Evolutionary conservation across 2,329 filamentous ascomycete genomes (phyloP).

Genomic region (Cercospora sp.): DNA sequence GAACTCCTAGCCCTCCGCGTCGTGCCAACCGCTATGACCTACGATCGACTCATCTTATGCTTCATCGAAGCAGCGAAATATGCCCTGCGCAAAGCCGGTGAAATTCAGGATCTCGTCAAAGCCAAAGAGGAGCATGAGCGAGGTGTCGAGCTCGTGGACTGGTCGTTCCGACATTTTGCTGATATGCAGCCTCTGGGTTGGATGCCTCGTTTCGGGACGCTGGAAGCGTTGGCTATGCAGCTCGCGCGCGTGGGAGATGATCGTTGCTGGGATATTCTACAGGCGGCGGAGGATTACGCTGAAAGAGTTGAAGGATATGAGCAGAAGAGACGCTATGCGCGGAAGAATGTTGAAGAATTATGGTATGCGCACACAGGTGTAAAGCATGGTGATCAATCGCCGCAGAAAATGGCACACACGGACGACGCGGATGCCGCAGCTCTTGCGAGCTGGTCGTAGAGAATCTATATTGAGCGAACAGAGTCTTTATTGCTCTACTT

Average conservation of each 20-base stretch:
- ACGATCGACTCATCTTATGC: conserved; percentile 61
- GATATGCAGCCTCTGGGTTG: conserved; percentile 38
- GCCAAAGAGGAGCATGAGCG: conserved; percentile 6
- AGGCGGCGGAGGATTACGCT: conserved; percentile 33
- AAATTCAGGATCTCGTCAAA: not conserved
- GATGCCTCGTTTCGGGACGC: conserved; percentile 37
- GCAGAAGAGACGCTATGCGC: conserved; percentile 30
- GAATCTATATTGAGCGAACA: not conserved
- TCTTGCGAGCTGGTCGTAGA: not conserved
- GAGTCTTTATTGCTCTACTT: not conserved
- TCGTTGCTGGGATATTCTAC: conserved; percentile 40
- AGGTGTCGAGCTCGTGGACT: conserved; percentile 33
- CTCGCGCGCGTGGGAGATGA: conserved; percentile 33
- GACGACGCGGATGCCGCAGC: not conserved
- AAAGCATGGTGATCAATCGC: not conserved
- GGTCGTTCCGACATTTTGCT: conserved; percentile 36
- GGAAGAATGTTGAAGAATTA: conserved; percentile 31
- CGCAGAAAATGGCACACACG: not conserved
- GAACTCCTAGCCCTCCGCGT: conserved; percentile 61
- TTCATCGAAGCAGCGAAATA: conserved; percentile 43
- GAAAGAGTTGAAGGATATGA: conserved; percentile 33
- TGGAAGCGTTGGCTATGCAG: conserved; percentile 31
- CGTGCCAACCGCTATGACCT: conserved; percentile 58
- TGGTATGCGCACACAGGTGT: conserved; percentile 17
- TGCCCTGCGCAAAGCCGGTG: conserved; percentile 12